Evolutionary conservation across 2,329 filamentous ascomycete genomes (phyloP), one percentile per base, ranked within the genome.

Genomic region (Cryphonectria japonica): DNA sequence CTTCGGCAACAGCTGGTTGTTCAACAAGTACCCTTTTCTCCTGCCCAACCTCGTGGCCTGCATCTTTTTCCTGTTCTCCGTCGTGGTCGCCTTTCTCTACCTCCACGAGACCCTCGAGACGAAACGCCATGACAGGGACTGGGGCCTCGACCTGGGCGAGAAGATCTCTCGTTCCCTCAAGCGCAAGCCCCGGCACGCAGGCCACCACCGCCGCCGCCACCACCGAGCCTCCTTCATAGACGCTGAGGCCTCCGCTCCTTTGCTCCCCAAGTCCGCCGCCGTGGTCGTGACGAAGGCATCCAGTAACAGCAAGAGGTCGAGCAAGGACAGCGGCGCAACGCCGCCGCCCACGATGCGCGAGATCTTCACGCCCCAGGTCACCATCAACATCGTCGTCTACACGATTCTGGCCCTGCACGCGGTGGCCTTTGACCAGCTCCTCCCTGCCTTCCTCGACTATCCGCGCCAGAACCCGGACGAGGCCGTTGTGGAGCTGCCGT

Each of bases 371-470:
- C 85, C 84, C 0, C 93, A 97, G 79, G 93, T 93, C 0, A 85
- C 87, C 43, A 85, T 96, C 69, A 93, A 95, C 74, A 85, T 98
- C 1, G 73, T 93, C 1, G 87, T 91, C 0, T 98, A 98, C 80
- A 92, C 92, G 1, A 85, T 96, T 66, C 85, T 98, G 26, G 92
- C 94, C 0, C 86, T 97, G 65, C 94, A 97, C 80, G 91, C 89
- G 0, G 89, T 97, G 54, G 91, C 93, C 0, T 98, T 91, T 78
- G 95, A 98, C 80, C 94, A 97, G 78, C 85, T 95, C 2, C 87
- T 98, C 1, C 93, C 94, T 3, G 93, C 98, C 0, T 97, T 97
- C 79, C 87, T 98, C 77, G 93, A 97, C 80, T 92, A 93, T 74
- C 91, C 92, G 0, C 81, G 80, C 0, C 85, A 90, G 75, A 78